These are phyloP conservation scores for Komagataella pastoris DNA, from an alignment of 805 yeast species.

Conservation along the genomic window DNA sequence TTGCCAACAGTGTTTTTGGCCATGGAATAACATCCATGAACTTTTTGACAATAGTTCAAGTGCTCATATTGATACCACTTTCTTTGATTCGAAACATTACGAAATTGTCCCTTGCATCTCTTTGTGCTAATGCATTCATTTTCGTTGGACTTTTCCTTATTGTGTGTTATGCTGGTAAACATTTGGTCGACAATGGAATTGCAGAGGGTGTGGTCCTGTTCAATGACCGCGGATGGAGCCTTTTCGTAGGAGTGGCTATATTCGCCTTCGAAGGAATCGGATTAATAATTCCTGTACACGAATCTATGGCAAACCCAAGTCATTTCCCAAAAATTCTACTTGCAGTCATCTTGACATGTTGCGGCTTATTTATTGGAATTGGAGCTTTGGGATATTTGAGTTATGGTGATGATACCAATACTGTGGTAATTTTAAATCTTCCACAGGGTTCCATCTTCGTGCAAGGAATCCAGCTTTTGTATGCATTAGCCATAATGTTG, in stretches of 20 bases:
- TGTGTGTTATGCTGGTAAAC: constrained; percentile 35
- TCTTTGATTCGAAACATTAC: constrained; percentile 68
- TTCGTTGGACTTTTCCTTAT: constrained; percentile 54
- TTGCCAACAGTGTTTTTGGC: constrained; percentile 35
- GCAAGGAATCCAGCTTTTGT: constrained; percentile 53
- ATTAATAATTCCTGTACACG: constrained; percentile 67
- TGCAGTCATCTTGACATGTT: constrained; percentile 49
- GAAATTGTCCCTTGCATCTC: constrained; percentile 56
- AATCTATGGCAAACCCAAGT: constrained; percentile 67
- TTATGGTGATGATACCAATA: constrained; percentile 48
- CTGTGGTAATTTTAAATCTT: constrained; percentile 59
- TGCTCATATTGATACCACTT: constrained; percentile 49
- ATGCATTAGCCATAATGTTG: constrained; percentile 59
- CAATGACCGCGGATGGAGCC: constrained; percentile 47
- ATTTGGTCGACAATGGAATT: constrained; percentile 29
- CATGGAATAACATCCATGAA: constrained; percentile 22
- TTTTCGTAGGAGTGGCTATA: constrained; percentile 73
- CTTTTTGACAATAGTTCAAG: constrained; percentile 38
- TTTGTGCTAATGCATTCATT: constrained; percentile 60
- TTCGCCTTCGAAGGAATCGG: constrained; percentile 89
- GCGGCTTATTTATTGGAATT: constrained; percentile 44
- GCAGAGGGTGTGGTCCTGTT: constrained; percentile 39
- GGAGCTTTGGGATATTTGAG: constrained; percentile 62
- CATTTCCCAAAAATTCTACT: constrained; percentile 55
- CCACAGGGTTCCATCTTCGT: constrained; percentile 57